Conservation (phyloP, 257 asterid genomes). For the Nemophila menziesii region DNA sequence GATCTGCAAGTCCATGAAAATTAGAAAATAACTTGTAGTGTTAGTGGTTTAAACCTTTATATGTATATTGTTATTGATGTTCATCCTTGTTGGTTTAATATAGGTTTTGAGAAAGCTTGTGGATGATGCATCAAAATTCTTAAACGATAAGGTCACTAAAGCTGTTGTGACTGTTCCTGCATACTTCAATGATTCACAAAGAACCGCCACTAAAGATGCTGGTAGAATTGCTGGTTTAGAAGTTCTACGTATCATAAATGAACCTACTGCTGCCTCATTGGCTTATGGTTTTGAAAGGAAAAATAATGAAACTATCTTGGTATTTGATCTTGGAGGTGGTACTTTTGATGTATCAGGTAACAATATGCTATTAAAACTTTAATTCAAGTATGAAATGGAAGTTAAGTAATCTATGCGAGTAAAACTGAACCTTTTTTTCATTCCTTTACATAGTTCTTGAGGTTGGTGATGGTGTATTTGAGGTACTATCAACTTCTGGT, state of each 20-base stretch:
- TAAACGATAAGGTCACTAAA: constrained; percentile 82
- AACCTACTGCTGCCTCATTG: constrained; percentile 88
- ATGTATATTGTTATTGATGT: background rate
- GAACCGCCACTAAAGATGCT: constrained; percentile 92
- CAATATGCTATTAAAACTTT: background rate
- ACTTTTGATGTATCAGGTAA: constrained; percentile 90
- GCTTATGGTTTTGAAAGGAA: constrained; percentile 92
- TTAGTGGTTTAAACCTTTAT: too few relatives aligned
- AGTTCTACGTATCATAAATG: constrained; percentile 78
- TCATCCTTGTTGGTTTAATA: constrained; percentile 5
- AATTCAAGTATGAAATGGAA: background rate
- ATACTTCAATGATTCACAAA: constrained; percentile 84
- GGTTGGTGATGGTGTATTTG: constrained; percentile 95
- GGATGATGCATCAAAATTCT: constrained; percentile 89
- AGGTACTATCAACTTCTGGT: constrained; percentile 92
- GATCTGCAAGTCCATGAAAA: too few relatives aligned
- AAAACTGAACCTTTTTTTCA: constrained; percentile 1
- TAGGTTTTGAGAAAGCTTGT: constrained; percentile 90
- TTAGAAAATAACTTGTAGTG: too few relatives aligned
- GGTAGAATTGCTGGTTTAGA: constrained; percentile 91
- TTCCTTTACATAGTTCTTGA: constrained; percentile 55
- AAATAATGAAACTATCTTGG: constrained; percentile 70
- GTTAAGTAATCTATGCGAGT: background rate
- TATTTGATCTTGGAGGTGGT: constrained; percentile 89
- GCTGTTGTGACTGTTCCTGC: constrained; percentile 97